Percentiles rank a stretch among this genome's conserved stretches.
phyloP scores from a whole-genome alignment of 176 grass and related monocot genomes.

The Dendrocalamus sinicus region DNA sequence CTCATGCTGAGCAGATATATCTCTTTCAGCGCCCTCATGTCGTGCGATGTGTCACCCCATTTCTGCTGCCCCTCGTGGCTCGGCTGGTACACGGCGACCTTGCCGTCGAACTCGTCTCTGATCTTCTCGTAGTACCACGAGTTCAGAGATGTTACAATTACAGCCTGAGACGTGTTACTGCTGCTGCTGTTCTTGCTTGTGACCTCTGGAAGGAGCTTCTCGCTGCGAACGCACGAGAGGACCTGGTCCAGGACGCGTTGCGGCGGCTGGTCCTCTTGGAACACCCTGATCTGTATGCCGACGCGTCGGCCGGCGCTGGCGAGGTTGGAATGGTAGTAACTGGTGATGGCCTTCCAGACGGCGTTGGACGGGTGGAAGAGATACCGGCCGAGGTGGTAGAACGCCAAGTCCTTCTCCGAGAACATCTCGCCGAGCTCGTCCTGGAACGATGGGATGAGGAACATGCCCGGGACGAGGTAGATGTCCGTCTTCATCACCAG shows the following conservation, averaged over 20 bases:
- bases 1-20: slow-evolving; percentile 43
- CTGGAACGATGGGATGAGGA: slow-evolving; percentile 48
- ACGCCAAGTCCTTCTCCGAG: slow-evolving; percentile 51
- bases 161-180: background rate
- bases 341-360: slow-evolving; percentile 54
- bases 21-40: slow-evolving; percentile 51
- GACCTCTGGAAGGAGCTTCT: slow-evolving; percentile 28
- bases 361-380: slow-evolving; percentile 66
- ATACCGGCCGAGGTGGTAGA: slow-evolving; percentile 67
- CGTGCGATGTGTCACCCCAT: slow-evolving; percentile 19
- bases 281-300: slow-evolving; percentile 61
- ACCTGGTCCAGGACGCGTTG: slow-evolving; percentile 31
- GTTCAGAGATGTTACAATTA: background rate
- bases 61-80: slow-evolving; percentile 59
- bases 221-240: slow-evolving; percentile 27
- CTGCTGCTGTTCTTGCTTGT: too few species aligned
- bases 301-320: slow-evolving; percentile 32
- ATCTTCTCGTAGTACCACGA: background rate
- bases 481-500: slow-evolving; percentile 57
- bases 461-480: slow-evolving; percentile 68
- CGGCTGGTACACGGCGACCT: slow-evolving; percentile 48
- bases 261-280: slow-evolving; percentile 14
- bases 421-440: slow-evolving; percentile 59
- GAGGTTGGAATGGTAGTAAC: slow-evolving; percentile 44
- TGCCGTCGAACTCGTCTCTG: background rate